Base-by-base conservation (phyloP, 1,284 basidiomycete genomes). In the Neonothopanus nambi region DNA sequence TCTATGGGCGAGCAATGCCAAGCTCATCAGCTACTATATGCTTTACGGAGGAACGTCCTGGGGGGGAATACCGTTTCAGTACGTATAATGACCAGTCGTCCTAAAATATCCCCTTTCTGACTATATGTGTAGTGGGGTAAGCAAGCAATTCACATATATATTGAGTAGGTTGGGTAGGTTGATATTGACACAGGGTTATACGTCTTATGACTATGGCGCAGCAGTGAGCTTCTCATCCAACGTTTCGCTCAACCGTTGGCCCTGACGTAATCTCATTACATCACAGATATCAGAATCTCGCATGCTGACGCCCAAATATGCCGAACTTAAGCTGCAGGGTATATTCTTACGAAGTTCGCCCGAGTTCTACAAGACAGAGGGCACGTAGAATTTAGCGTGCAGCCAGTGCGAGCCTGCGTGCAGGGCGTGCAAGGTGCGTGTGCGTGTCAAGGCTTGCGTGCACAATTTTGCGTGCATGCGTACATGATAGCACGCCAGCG, bases 11-110 rank as follows among this genome's bases (percentile, higher is more conserved):
- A 78, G 80, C 38, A 91, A 91, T 65, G 85, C 80, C 3, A 90
- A 91, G 63, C 59, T 91, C 52, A 82, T 90, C 48, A 89, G 80
- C 59, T 89, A 87, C 61, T 91, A 91, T 67, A 91, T 91, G 89
- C 35, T 54, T 51, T 55, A 26, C 53, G 89, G 88, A 15, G 89
- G 89, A 35, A 91, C 89, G 0, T 88, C 83, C 5, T 91, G 89
- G 89, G 89, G 87, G 49, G 85, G 74, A 8, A 72, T 91, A 44
- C 82, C 89, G 3, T 88, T 84, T 70, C 87, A 65, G 57, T 76
- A 69, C 46, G 76, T 77, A n/a, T n/a, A n/a, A n/a, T n/a, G n/a
- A n/a, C n/a, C 1, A 13, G 17, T 23, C 8, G n/a, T n/a, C 13
- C 9, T 33, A 33, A 2, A 2, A 3, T 33, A 33, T 33, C 13